A percentile compares a stretch with the other conserved stretches of the same genome.
These are phyloP conservation scores for Emmonsiellopsis sp. DNA, from an alignment of 2,329 filamentous ascomycete genomes.

Conservation along the genomic window DNA sequence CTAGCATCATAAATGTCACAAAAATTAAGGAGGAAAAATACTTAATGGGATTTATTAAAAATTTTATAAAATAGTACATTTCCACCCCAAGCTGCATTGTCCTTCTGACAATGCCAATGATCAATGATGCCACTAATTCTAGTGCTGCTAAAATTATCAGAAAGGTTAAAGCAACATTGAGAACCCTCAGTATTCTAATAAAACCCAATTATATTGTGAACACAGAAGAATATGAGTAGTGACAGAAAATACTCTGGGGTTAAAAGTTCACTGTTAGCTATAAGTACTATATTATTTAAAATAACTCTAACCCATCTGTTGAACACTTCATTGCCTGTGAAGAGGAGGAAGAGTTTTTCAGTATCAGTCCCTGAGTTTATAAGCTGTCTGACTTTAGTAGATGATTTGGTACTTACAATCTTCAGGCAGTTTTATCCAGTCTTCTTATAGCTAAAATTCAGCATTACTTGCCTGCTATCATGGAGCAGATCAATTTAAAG, in stretches of 20 bases:
- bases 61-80: conserved; percentile 65
- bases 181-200: conserved; percentile 69
- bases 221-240: conserved; percentile 46
- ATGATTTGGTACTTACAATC: conserved; percentile 44
- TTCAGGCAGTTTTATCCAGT: conserved; percentile 42
- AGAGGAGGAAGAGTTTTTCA: too few species aligned
- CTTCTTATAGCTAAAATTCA: conserved; percentile 42
- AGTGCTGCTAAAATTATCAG: conserved; percentile 59
- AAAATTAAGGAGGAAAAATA: conserved; percentile 58
- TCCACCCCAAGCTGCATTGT: conserved; percentile 61
- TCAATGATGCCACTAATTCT: conserved; percentile 67
- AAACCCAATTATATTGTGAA: conserved; percentile 66
- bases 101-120: conserved; percentile 69
- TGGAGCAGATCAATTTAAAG: conserved; percentile 35
- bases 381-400: conserved; percentile 26
- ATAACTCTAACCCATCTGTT: too few species aligned
- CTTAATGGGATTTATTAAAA: conserved; percentile 62
- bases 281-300: too few species aligned
- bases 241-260: conserved; percentile 55
- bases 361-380: too few species aligned
- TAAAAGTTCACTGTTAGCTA: too few species aligned
- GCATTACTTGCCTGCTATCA: conserved; percentile 25
- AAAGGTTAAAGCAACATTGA: conserved; percentile 44
- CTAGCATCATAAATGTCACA: conserved; percentile 67
- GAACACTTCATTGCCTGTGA: too few species aligned